Evolutionary conservation across 176 grass and related monocot species (phyloP).

Genomic region (Oryza nivara): DNA sequence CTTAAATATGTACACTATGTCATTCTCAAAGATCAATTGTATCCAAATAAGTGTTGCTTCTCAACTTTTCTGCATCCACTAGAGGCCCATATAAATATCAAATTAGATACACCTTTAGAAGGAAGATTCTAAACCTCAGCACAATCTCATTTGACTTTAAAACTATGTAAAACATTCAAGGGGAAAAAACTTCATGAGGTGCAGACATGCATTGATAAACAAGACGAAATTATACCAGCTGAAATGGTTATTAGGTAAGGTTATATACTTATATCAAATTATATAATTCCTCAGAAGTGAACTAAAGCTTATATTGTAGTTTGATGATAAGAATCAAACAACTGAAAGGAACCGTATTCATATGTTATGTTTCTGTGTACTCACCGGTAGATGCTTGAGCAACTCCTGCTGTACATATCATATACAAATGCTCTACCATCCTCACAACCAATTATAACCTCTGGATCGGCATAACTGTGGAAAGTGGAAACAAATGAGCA

Average conservation of each 20-base stretch:
- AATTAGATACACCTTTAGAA: not conserved
- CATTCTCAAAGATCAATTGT: not conserved
- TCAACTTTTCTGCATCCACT: not conserved
- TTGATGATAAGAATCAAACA: not conserved
- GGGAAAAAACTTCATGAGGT: not conserved
- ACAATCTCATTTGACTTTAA: not conserved
- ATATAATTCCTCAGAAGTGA: not conserved
- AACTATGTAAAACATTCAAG: not conserved
- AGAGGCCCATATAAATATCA: not conserved
- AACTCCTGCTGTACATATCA: slow-evolving; percentile 96
- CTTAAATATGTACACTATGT: not conserved
- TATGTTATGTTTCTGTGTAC: not conserved
- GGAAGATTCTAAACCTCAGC: not conserved
- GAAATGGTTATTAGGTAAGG: not conserved
- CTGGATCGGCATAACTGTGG: slow-evolving; percentile 77
- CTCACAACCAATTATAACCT: slow-evolving; percentile 91
- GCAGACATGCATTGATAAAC: not conserved
- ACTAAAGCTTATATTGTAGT: not conserved
- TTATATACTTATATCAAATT: slow-evolving; percentile 1
- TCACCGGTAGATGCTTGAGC: slow-evolving; percentile 80
- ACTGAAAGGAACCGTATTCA: slow-evolving; percentile 13
- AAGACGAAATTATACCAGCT: not conserved
- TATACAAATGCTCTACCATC: slow-evolving; percentile 88
- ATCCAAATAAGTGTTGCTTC: not conserved
- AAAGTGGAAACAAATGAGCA: slow-evolving; percentile 6